These are phyloP conservation scores for Oropetium thomaeum DNA, from an alignment of 176 grass and related monocot species.

Conservation along the genomic window DNA sequence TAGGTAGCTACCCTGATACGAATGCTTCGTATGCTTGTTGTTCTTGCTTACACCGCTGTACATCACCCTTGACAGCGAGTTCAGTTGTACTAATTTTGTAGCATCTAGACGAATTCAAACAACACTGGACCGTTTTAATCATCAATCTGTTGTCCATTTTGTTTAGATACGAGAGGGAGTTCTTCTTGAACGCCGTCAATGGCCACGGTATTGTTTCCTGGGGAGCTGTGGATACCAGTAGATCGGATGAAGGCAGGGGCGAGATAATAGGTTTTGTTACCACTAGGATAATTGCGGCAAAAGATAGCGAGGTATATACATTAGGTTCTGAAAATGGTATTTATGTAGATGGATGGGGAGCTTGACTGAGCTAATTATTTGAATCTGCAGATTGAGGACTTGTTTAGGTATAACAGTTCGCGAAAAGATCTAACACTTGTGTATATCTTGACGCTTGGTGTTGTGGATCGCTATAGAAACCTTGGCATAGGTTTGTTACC, in stretches of 20 bases:
- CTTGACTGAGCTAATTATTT: slow-evolving; percentile 35
- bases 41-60: slow-evolving; percentile 19
- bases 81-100: neutral
- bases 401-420: slow-evolving; percentile 72
- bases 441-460: slow-evolving; percentile 90
- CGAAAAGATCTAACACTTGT: slow-evolving; percentile 74
- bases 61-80: neutral
- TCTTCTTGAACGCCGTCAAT: slow-evolving; percentile 91
- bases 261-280: slow-evolving; percentile 94
- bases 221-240: slow-evolving; percentile 82
- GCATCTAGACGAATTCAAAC: neutral
- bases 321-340: slow-evolving; percentile 10
- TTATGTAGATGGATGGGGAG: neutral
- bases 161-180: slow-evolving; percentile 90
- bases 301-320: slow-evolving; percentile 84
- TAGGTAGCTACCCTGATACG: slow-evolving; percentile 41
- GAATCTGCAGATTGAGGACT: slow-evolving; percentile 76
- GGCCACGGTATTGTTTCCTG: slow-evolving; percentile 86
- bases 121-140: neutral
- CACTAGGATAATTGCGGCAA: slow-evolving; percentile 65
- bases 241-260: slow-evolving; percentile 59
- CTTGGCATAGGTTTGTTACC: slow-evolving; percentile 77
- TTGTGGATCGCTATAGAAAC: slow-evolving; percentile 81
- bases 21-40: slow-evolving; percentile 5
- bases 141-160: neutral